Evolutionary conservation across 2,329 filamentous ascomycete species (phyloP), one percentile per base, ranked within the genome.

Genomic region (Aspergillus sp.): DNA sequence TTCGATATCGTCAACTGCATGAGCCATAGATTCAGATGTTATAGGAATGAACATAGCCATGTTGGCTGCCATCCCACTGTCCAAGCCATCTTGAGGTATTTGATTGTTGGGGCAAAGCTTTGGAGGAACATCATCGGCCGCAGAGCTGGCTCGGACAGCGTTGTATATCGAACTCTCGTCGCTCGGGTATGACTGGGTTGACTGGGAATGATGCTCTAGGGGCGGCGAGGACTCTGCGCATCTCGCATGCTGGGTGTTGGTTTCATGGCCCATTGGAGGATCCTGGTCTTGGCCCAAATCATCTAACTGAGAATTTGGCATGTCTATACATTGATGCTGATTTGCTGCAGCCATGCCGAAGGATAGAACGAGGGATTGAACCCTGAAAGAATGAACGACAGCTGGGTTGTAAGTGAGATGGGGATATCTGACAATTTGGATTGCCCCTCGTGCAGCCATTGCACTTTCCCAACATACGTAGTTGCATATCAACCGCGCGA

Each of bases 141-240:
- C 51, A 5, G 64, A 62, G 27, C 56, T 58, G 28, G 61, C 59
- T 37, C 59, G 47, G 33, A 58, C 46, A 6, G 67, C 68, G 49
- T 69, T 60, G 48, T 61, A 68, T 9, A 72, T 66, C 8, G 59
- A 66, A 39, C 53, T 58, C 37, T 66, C 62, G 26, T 66, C 62
- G 41, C 64, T 68, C 12, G 57, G 56, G 30, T 56, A 43, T 10
- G 61, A 19, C 19, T 19, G 19, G 19, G 19, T 45, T 29, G 39
- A 39, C 11, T 28, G 26, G 10, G 28, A 27, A 29, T 39, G 6
- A 12, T n/a, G 26, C 26, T 29, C 27, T 39, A n/a, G 37, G 2
- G n/a, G 30, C 27, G 19, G 26, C 27, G 19, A 11, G 8, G 28
- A 39, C 7, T 39, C 19, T 9, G 37, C 7, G 37, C 27, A n/a